Base-by-base conservation (phyloP, 345 rosid species). In the Eucalyptus erythrocorys region DNA sequence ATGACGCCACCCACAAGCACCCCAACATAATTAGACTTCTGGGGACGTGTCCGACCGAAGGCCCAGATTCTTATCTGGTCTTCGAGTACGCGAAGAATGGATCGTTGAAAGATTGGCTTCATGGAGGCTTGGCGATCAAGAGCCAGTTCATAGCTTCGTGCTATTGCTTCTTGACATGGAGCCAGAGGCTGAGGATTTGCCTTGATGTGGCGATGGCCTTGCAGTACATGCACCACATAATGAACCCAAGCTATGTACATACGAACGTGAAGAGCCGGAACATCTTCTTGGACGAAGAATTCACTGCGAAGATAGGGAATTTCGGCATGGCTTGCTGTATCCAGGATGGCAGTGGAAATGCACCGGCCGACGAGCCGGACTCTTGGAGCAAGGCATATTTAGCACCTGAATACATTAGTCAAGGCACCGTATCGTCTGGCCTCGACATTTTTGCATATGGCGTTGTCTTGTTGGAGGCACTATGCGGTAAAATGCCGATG, bases 81-180 rank as follows among this genome's bases (percentile, higher is more conserved):
- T 94, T 94, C 48, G 99, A 97, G 93, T 96, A 94, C 49, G 99
- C 97, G 0, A 94, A 92, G 93, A 97, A 97, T 59, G 99, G 98
- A 27, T 96, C 99, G 19, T 90, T 97, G 76, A 96, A 94, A 92
- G 99, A 97, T 19, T 97, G 99, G 99, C 89, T 97, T 76, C 99
- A 96, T 61, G 96, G 98, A 30, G 98, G 98, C 66, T 92, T 97
- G 87, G 99, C 98, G 9, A 94, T 97, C 91, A 97, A 97, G 94
- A 97, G 94, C 88, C 99, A 97, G 17, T 97, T 96, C 93, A 96
- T 97, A 34, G 95, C 96, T 61, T 97, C 99, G 40, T 97, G 99
- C 91, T 92, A 95, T 86, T 96, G 99, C 88, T 96, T 96, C 92
- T 89, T 97, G 94, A 94, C 96, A 45, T 97, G 98, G 99, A 91